phyloP scores from a whole-genome alignment of 176 grass and related monocot species.

The Aegilops tauschii region DNA sequence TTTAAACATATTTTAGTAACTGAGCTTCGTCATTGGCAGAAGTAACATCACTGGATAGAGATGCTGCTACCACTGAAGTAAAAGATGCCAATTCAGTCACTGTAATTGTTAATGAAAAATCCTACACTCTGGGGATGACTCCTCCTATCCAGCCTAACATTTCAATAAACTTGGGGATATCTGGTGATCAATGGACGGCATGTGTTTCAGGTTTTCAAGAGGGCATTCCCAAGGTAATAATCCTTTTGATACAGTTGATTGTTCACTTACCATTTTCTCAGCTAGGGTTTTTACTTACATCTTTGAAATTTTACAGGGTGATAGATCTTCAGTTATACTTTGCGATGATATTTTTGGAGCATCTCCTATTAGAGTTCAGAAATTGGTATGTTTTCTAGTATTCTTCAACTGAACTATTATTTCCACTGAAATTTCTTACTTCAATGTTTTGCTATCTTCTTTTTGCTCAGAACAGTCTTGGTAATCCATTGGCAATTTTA shows the following conservation, averaged over 20 bases:
- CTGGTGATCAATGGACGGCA: conserved; percentile 28
- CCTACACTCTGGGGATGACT: conserved; percentile 66
- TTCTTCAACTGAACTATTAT: background rate
- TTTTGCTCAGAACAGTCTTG: background rate
- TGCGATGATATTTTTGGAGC: conserved; percentile 92
- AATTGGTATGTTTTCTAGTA: conserved; percentile 45
- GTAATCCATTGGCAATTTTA: background rate
- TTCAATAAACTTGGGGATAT: background rate
- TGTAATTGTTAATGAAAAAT: conserved; percentile 32
- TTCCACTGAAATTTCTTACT: background rate
- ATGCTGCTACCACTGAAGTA: background rate
- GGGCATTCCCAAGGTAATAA: conserved; percentile 71
- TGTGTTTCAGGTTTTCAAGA: conserved; percentile 59
- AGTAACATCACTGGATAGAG: background rate
- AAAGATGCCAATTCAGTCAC: conserved; percentile 6
- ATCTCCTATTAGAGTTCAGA: conserved; percentile 71
- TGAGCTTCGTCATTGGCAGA: conserved; percentile 7
- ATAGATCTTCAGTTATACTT: conserved; percentile 79
- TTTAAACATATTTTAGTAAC: background rate
- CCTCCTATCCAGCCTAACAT: conserved; percentile 10
- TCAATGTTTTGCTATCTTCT: background rate
- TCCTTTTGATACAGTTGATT: background rate
- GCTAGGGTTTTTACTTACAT: conserved; percentile 14
- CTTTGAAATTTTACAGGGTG: conserved; percentile 53
- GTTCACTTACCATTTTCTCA: background rate